phyloP scores from a whole-genome alignment of 169 alveolate species.

The Amoebophrya sp. region DNA sequence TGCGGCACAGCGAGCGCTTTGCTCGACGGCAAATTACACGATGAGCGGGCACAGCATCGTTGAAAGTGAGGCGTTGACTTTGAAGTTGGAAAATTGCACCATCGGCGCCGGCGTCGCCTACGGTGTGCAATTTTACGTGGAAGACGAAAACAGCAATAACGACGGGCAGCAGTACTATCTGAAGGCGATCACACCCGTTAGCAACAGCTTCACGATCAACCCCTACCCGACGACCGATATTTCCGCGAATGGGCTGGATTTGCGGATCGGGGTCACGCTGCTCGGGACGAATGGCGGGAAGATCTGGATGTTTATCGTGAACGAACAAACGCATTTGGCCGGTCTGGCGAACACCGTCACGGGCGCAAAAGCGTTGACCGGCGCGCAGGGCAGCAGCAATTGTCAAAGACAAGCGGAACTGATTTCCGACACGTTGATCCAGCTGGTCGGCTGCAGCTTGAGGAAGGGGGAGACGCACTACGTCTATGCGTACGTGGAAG shows the following conservation, averaged over 20 bases:
- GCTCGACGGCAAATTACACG: too few species aligned
- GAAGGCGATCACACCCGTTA: not conserved
- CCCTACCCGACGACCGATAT: not conserved
- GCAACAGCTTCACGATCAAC: not conserved
- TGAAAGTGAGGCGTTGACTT: too few species aligned
- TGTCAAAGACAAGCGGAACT: not conserved
- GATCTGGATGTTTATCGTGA: not conserved
- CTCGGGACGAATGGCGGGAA: not conserved
- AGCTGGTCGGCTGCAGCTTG: constrained; percentile 1
- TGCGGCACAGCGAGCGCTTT: too few species aligned
- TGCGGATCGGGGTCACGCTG: not conserved
- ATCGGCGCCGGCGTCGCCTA: not conserved
- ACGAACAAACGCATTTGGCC: not conserved
- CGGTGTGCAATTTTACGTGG: not conserved
- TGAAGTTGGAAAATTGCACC: not conserved
- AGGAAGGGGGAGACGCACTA: not conserved
- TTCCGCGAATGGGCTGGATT: not conserved
- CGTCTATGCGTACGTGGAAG: constrained; percentile 33
- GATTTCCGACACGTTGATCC: not conserved
- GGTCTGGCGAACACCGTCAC: not conserved
- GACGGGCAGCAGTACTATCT: not conserved
- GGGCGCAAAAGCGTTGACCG: not conserved
- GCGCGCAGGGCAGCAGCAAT: not conserved
- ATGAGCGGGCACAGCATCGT: too few species aligned
- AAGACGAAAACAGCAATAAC: not conserved